A percentile compares a stretch with the other conserved stretches of the same genome.
Conservation (phyloP, 2,329 filamentous ascomycete species). For the Arthrobotrys iridis region DNA sequence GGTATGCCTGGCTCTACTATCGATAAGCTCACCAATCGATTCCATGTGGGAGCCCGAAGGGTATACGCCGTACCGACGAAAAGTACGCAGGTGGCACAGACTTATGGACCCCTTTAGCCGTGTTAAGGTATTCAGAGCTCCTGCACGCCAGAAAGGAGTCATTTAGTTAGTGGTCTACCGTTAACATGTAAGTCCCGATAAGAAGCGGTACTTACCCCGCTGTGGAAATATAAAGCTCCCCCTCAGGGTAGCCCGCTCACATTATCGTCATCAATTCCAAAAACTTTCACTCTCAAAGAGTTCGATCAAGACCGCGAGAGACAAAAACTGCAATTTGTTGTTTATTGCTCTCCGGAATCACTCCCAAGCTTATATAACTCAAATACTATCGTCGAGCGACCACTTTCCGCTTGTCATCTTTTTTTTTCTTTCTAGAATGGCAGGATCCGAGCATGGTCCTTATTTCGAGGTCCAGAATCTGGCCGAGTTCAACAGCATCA, state of each 20-base stretch:
- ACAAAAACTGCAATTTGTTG: too few species aligned
- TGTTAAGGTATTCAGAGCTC: too few species aligned
- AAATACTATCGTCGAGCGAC: too few species aligned
- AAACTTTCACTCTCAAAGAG: neutral
- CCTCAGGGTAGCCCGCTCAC: too few species aligned
- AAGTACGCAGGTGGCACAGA: neutral
- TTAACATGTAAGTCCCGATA: too few species aligned
- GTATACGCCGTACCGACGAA: conserved; percentile 7
- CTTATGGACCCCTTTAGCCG: too few species aligned
- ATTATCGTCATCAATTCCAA: neutral
- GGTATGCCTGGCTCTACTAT: neutral
- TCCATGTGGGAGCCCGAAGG: neutral
- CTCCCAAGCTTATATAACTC: too few species aligned
- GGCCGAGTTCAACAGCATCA: conserved; percentile 66
- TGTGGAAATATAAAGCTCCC: neutral
- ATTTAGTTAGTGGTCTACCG: too few species aligned
- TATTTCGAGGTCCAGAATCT: conserved; percentile 6
- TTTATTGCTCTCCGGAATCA: too few species aligned
- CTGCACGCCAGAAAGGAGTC: too few species aligned
- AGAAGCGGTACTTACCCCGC: conserved; percentile 17
- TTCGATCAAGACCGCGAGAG: neutral
- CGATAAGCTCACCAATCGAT: neutral
- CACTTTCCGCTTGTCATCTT: too few species aligned
- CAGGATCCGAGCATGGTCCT: neutral
- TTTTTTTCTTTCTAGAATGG: neutral